Percentiles rank a stretch among this genome's conserved stretches.
phyloP scores from a whole-genome alignment of 257 asterid species.

The Ajuga chamaepitys region DNA sequence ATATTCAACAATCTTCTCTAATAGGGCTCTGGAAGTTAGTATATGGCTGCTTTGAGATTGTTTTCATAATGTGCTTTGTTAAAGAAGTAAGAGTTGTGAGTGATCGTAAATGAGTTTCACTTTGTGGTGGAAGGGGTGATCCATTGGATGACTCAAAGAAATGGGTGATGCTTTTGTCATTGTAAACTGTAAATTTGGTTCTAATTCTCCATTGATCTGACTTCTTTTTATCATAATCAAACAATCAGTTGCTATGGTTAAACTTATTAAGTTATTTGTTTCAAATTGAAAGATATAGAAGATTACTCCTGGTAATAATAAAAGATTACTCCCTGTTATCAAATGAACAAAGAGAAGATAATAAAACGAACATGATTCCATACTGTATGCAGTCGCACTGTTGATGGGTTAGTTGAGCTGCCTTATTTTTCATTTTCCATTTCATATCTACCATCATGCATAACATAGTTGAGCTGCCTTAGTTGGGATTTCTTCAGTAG shows the following conservation, averaged over 20 bases:
- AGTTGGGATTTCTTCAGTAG: too few relatives aligned
- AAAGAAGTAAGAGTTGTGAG: not conserved
- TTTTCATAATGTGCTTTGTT: not conserved
- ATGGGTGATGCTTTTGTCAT: not conserved
- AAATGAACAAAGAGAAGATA: not conserved
- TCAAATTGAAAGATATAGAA: not conserved
- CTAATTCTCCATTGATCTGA: not conserved
- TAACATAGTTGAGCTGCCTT: not conserved
- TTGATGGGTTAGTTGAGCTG: not conserved
- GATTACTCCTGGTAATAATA: too few relatives aligned
- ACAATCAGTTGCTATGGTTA: not conserved
- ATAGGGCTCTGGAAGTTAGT: not conserved
- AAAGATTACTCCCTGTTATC: not conserved
- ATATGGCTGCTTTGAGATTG: not conserved
- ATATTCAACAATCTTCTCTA: not conserved
- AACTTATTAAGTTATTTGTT: not conserved
- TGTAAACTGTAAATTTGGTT: not conserved
- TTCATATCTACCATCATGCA: not conserved
- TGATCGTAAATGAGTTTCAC: slow-evolving; percentile 2
- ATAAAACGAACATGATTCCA: not conserved
- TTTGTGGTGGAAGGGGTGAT: not conserved
- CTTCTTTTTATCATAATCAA: not conserved
- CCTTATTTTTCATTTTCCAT: not conserved
- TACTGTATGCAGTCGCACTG: not conserved
- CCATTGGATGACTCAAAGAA: not conserved